Evolutionary conservation across 2,329 filamentous ascomycete species (phyloP), one percentile per base, ranked within the genome.

Genomic region (Venturia aucupariae): DNA sequence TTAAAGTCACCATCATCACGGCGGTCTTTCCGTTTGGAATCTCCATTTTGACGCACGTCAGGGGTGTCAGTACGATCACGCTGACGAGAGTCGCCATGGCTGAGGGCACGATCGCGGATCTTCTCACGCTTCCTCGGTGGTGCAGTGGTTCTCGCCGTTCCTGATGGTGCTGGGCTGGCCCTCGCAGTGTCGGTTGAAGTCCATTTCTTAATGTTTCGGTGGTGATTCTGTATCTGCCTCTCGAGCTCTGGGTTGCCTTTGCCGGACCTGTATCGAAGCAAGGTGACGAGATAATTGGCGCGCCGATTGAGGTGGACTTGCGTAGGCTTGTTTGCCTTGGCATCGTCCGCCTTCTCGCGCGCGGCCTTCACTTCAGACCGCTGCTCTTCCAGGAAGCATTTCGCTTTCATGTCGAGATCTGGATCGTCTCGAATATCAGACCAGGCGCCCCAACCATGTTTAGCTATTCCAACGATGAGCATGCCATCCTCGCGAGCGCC

Each of bases 281-380:
- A 92, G n/a, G 92, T 96, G 48, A 99, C 82, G 17, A 99, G 83
- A 72, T 99, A 99, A 72, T 97, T 94, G 11, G 93, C 90, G 66
- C 94, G 89, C 60, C 94, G 90, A 63, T 97, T 93, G 55, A 99
- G 86, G 73, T 99, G 94, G 35, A 99, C 94, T 27, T 94, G 93
- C n/a, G 94, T 94, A 4, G 94, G 94, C 2, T 93, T 96, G 71
- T 96, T 95, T 42, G 90, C 90, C 22, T 82, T 81, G 15, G 62
- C 42, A 11, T 62, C 51, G 11, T 65, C 62, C 17, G 24, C 62
- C n/a, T 32, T 55, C n/a, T 64, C 63, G 42, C 94, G 88, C 75
- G 97, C 92, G 71, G 94, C 92, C 74, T 97, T 97, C 78, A 95
- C 94, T 75, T 96, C 94, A 22, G 97, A 93, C n/a, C 93, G 89